Conservation (phyloP, 306 rosid genomes). For the Lathyrus tuberosus region DNA sequence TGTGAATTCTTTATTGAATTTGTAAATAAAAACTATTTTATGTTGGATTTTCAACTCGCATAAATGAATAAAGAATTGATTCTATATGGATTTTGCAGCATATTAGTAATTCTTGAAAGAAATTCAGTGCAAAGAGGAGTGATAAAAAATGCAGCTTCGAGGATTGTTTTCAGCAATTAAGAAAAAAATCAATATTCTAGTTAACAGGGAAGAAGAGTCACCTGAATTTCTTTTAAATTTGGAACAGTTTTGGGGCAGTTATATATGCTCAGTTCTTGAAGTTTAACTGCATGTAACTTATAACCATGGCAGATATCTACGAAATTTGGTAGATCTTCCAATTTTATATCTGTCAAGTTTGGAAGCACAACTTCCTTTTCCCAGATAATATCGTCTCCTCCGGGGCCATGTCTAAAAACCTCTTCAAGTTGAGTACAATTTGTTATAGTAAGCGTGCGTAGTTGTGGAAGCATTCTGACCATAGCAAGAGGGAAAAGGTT, state of each 20-base stretch:
- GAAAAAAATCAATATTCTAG: too few species aligned
- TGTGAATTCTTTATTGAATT: not conserved
- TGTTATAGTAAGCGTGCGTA: not conserved
- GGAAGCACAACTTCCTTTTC: not conserved
- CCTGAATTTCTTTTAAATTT: not conserved
- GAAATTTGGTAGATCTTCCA: not conserved
- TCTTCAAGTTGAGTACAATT: not conserved
- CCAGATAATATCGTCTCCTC: not conserved
- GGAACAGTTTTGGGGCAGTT: not conserved
- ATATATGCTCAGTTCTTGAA: not conserved
- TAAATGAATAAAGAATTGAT: too few species aligned
- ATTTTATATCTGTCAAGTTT: not conserved
- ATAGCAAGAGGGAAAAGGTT: not conserved
- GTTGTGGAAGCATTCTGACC: constrained; percentile 14
- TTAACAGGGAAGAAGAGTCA: not conserved
- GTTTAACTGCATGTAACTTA: not conserved
- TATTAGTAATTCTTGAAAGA: too few species aligned
- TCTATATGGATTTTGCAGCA: too few species aligned
- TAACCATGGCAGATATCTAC: not conserved
- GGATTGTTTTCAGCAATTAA: too few species aligned
- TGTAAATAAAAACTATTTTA: too few species aligned
- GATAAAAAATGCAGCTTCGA: not conserved
- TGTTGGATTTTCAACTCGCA: too few species aligned
- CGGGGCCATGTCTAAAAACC: not conserved
- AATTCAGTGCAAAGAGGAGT: too few species aligned